Evolutionary conservation across 2,329 filamentous ascomycete genomes (phyloP), one percentile per base, ranked within the genome.

Genomic region (Fusarium sp.): DNA sequence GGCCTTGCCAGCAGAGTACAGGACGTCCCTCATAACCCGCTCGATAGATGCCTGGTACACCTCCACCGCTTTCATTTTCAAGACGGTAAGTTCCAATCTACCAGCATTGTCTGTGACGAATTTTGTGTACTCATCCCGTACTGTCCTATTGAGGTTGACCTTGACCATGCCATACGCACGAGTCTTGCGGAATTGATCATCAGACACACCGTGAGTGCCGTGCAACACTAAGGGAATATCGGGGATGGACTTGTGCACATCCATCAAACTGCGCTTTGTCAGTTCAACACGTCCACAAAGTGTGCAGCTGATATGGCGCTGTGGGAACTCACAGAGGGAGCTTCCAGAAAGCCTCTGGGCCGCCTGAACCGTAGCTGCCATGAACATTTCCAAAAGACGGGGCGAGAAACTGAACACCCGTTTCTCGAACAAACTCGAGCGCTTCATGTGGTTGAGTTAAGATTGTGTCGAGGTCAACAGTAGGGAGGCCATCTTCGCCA

Each of bases 301-400:
- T 11, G 7, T n/a, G 16, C 25, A 52, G 9, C 6, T 32, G 48
- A 32, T 30, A 27, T 52, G 27, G 25, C 20, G 48, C 25, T 52
- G 43, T 35, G 41, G 23, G 11, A 60, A 65, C 62, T 48, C 10
- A 65, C 62, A 65, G 39, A 48, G 62, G 39, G 6, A 48, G 62
- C 10, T 43, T 43, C 62, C 62, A 65, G 25, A 43, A 65, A 20
- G 62, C 50, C 30, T 58, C 50, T 5, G 62, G 62, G 25, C 57
- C 37, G 10, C 57, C 52, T 3, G 62, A 39, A 27, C 67, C 67
- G 45, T 69, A 69, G 30, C 52, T 69, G 11, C 63, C 67, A 23
- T 69, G 67, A 25, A 69, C 54, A 20, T 69, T 69, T 16, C 67
- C 67, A 66, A 69, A 69, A 7, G 67, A 65, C 6, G 67, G 67